A percentile compares a stretch with the other conserved stretches of the same genome.
phyloP scores from a whole-genome alignment of 2,329 filamentous ascomycete genomes.

The Venturia effusa region DNA sequence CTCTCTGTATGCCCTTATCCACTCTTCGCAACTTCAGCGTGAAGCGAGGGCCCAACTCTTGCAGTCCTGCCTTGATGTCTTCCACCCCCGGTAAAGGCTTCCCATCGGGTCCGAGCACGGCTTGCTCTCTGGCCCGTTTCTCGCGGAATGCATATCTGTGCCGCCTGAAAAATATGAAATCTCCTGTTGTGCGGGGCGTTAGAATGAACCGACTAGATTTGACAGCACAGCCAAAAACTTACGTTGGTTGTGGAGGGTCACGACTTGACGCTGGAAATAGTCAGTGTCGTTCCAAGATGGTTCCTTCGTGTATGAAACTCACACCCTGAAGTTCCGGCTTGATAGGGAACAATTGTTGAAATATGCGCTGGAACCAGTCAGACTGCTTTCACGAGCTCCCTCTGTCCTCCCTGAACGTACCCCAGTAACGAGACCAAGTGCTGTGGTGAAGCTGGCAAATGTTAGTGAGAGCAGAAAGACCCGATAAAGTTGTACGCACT shows the following conservation, averaged over 20 bases:
- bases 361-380: constrained; percentile 41
- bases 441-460: constrained; percentile 68
- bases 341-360: constrained; percentile 68
- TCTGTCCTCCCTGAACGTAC: constrained; percentile 18
- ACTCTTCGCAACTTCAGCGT: constrained; percentile 83
- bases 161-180: constrained; percentile 87
- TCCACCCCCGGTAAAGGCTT: constrained; percentile 77
- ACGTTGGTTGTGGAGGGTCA: constrained; percentile 88
- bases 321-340: constrained; percentile 72
- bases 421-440: constrained; percentile 77
- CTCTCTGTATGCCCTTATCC: constrained; percentile 76
- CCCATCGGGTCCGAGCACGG: constrained; percentile 69
- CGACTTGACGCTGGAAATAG: constrained; percentile 17
- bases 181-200: constrained; percentile 25
- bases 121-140: constrained; percentile 77
- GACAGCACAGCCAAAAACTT: background rate
- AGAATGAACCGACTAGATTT: no score
- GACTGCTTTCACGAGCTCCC: background rate
- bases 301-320: constrained; percentile 42
- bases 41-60: constrained; percentile 77
- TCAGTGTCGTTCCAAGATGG: background rate
- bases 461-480: background rate
- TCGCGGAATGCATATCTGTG: constrained; percentile 92
- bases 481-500: background rate
- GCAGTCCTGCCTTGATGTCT: constrained; percentile 72